Evolutionary conservation across 2,329 filamentous ascomycete species (phyloP), one percentile per base, ranked within the genome.

Genomic region (Arthrobotrys iridis): DNA sequence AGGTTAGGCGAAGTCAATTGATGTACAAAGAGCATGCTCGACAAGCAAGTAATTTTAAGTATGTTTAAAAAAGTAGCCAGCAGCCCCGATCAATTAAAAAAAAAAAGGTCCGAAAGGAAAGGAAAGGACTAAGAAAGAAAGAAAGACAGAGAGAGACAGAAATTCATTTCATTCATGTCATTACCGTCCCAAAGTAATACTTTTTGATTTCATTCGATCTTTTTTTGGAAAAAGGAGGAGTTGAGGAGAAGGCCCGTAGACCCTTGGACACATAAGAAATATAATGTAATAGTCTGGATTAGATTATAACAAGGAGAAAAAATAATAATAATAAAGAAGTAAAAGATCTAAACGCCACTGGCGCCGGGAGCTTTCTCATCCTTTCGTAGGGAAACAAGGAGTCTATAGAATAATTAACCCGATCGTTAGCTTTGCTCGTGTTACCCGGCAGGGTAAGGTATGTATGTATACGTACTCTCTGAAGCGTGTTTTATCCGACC

Each of bases 401-500:
- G 55, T 52, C 71, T 76, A 26, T 26, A 10, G 10, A 22, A 46
- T 58, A 37, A 11, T 33, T 33, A 33, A 28, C 22, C 26, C 50
- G 2, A 24, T 43, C n/a, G 28, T 55, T 24, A 68, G 40, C 11
- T 6, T n/a, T 40, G 10, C 11, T 40, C 4, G n/a, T n/a, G n/a
- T n/a, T 58, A 33, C 7, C n/a, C 11, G 48, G 24, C 30, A 4
- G 45, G 11, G 15, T 5, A 15, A 45, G 26, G 15, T 40, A n/a
- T n/a, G n/a, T n/a, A n/a, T 40, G 5, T n/a, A 33, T 43, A 64
- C 64, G 41, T 63, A 81, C 84, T 98, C 94, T 78, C 95, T 90
- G 87, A 99, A 98, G 78, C 93, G 92, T 83, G 96, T 93, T 87
- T 99, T 99, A 80, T 94, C 93, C 76, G 92, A 96, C 48, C 93